These are phyloP conservation scores for Vitis cinerea DNA, from an alignment of 164 flowering plant genomes.

Conservation along the genomic window DNA sequence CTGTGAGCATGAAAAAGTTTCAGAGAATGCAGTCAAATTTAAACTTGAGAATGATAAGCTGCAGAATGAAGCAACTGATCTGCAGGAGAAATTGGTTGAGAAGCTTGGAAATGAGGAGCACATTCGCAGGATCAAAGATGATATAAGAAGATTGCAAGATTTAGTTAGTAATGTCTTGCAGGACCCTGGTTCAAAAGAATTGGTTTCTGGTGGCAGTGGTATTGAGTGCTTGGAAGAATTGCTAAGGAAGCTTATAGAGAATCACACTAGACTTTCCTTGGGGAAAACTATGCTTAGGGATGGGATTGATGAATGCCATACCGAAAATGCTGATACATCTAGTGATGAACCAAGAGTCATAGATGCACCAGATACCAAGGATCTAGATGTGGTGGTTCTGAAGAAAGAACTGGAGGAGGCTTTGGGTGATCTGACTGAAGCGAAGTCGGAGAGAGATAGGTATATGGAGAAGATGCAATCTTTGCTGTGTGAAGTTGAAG, in stretches of 20 bases:
- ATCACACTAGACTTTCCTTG: slow-evolving; percentile 24
- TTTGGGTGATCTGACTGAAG: slow-evolving; percentile 36
- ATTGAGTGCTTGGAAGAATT: slow-evolving; percentile 47
- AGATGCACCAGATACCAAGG: slow-evolving; percentile 23
- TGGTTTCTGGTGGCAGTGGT: slow-evolving; percentile 25
- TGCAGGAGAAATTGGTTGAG: slow-evolving; percentile 53
- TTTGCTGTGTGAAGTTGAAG: slow-evolving; percentile 51
- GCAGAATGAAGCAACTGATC: slow-evolving; percentile 35
- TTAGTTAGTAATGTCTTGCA: slow-evolving; percentile 57
- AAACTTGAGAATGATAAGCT: slow-evolving; percentile 49
- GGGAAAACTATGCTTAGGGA: slow-evolving; percentile 25
- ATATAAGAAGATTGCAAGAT: slow-evolving; percentile 46
- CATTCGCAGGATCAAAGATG: slow-evolving; percentile 34
- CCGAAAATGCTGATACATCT: slow-evolving; percentile 15
- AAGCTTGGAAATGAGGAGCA: slow-evolving; percentile 38
- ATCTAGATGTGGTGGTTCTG: slow-evolving; percentile 27
- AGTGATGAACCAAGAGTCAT: slow-evolving; percentile 19
- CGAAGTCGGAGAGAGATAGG: slow-evolving; percentile 66
- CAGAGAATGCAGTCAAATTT: slow-evolving; percentile 31
- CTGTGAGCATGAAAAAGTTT: slow-evolving; percentile 40
- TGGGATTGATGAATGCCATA: slow-evolving; percentile 18
- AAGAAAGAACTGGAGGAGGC: slow-evolving; percentile 67
- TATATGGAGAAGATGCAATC: slow-evolving; percentile 44
- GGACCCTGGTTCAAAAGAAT: slow-evolving; percentile 35
- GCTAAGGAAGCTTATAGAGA: slow-evolving; percentile 61